These are phyloP conservation scores for Gaeumannomyces tritici DNA, from an alignment of 2,329 filamentous ascomycete genomes.

Conservation along the genomic window DNA sequence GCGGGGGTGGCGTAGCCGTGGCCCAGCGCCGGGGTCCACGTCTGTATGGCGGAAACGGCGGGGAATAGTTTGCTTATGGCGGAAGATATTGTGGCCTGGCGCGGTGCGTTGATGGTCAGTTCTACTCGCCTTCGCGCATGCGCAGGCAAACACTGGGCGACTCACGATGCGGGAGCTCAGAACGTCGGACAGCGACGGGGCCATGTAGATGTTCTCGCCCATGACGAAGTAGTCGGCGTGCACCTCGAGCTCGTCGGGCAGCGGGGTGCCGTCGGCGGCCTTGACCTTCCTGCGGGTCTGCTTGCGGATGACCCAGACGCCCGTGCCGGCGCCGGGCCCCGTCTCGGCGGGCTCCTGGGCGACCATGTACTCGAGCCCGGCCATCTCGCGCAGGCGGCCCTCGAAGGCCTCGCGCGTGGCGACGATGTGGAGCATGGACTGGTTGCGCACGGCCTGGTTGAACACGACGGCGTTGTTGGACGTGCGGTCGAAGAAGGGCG, in stretches of 20 bases:
- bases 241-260: slow-evolving; percentile 49
- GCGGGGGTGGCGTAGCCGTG: slow-evolving; percentile 38
- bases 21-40: slow-evolving; percentile 45
- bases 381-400: slow-evolving; percentile 52
- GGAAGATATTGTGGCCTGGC: slow-evolving; percentile 43
- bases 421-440: slow-evolving; percentile 45
- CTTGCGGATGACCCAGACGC: slow-evolving; percentile 62
- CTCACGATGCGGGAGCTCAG: slow-evolving; percentile 48
- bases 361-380: slow-evolving; percentile 57
- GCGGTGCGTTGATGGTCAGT: not conserved
- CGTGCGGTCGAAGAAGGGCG: slow-evolving; percentile 58
- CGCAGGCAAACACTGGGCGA: no score
- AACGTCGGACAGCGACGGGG: slow-evolving; percentile 50
- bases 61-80: slow-evolving; percentile 43
- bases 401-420: slow-evolving; percentile 55
- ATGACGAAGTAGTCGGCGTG: slow-evolving; percentile 55
- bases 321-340: slow-evolving; percentile 49
- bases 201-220: slow-evolving; percentile 58
- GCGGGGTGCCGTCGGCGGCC: slow-evolving; percentile 15
- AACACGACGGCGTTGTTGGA: slow-evolving; percentile 58
- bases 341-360: slow-evolving; percentile 56
- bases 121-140: no score
- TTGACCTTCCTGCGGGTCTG: slow-evolving; percentile 51
- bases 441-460: slow-evolving; percentile 53
- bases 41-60: slow-evolving; percentile 37